A percentile compares a stretch with the other conserved stretches of the same genome.
phyloP scores from a whole-genome alignment of 2,329 filamentous ascomycete species.

The Whalleya microplaca region DNA sequence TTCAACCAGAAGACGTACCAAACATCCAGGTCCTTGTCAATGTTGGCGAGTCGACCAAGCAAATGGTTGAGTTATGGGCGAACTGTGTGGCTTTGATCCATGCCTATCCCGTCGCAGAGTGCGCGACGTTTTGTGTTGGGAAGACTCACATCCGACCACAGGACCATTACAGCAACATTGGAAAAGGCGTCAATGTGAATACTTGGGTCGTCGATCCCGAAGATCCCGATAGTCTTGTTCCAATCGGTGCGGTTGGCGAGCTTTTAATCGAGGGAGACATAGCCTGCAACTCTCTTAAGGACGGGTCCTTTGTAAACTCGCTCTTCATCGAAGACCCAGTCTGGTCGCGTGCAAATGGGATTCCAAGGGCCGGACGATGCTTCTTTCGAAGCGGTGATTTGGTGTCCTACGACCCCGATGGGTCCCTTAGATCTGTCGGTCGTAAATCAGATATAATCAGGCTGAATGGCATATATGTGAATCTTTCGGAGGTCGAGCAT shows the following conservation, averaged over 20 bases:
- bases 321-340: neutral
- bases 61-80: neutral
- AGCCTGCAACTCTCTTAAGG: slow-evolving; percentile 44
- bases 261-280: slow-evolving; percentile 34
- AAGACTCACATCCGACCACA: neutral
- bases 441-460: neutral
- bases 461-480: slow-evolving; percentile 2
- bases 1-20: neutral
- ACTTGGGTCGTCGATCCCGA: slow-evolving; percentile 17
- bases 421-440: neutral
- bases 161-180: slow-evolving; percentile 17
- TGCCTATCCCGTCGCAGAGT: too few relatives aligned
- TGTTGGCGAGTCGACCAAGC: neutral
- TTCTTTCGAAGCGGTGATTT: neutral
- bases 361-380: neutral
- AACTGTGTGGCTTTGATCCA: neutral
- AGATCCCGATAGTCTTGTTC: slow-evolving; percentile 19
- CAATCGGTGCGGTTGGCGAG: slow-evolving; percentile 29
- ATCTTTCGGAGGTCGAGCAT: slow-evolving; percentile 50
- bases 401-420: neutral
- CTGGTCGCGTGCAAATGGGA: neutral
- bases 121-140: too few relatives aligned
- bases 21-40: slow-evolving; percentile 35
- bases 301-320: neutral
- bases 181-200: slow-evolving; percentile 13